Evolutionary conservation across 208 protist genomes (phyloP).

Genomic region (Acanthamoeba triangularis): DNA sequence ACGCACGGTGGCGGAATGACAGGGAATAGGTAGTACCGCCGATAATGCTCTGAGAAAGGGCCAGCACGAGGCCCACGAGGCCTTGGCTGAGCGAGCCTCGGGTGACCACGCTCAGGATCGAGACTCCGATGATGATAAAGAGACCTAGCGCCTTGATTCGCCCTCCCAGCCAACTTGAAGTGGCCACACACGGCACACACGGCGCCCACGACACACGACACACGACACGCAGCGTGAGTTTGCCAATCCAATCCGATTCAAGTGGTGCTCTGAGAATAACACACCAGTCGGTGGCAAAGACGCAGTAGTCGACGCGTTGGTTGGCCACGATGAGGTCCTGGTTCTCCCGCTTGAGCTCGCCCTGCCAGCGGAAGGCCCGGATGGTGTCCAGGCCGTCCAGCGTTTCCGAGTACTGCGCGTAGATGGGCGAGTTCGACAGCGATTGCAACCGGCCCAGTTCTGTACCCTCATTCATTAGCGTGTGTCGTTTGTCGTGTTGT

Average conservation of each 20-base stretch:
- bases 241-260: not conserved
- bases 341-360: slow-evolving; percentile 75
- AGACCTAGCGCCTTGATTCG: not conserved
- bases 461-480: not conserved
- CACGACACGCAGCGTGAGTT: slow-evolving; percentile 80
- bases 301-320: slow-evolving; percentile 79
- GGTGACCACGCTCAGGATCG: not conserved
- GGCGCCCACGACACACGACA: not conserved
- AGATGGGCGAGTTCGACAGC: slow-evolving; percentile 91
- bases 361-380: slow-evolving; percentile 85
- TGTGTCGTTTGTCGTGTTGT: slow-evolving; percentile 16
- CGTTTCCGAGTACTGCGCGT: slow-evolving; percentile 90
- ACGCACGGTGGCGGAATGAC: not conserved
- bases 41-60: not conserved
- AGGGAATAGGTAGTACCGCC: not conserved
- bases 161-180: not conserved
- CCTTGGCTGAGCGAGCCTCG: not conserved
- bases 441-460: slow-evolving; percentile 92
- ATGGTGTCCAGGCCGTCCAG: slow-evolving; percentile 90
- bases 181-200: slow-evolving; percentile 90
- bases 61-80: not conserved
- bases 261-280: not conserved
- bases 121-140: not conserved
- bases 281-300: slow-evolving; percentile 75
- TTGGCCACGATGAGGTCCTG: slow-evolving; percentile 78